These are phyloP conservation scores for Excoecaria agallocha DNA, from an alignment of 345 rosid species.

Conservation along the genomic window DNA sequence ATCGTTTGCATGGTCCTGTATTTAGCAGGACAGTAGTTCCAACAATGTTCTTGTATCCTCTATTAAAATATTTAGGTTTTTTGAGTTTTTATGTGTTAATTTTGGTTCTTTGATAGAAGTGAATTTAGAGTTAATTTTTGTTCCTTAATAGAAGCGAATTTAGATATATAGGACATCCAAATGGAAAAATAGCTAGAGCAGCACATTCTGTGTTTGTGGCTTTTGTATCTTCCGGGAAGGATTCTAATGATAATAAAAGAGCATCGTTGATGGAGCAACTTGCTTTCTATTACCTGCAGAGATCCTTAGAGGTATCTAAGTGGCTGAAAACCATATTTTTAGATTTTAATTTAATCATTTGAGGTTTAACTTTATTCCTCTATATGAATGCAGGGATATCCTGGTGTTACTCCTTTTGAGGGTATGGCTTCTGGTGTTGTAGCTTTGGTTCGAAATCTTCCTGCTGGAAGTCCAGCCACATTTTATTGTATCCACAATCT, in stretches of 20 bases:
- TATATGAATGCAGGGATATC: constrained; percentile 57
- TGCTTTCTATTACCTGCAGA: constrained; percentile 72
- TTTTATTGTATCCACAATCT: constrained; percentile 72
- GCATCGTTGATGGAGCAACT: constrained; percentile 67
- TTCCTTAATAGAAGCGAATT: constrained; percentile 45
- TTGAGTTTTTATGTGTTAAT: background rate
- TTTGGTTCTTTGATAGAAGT: constrained; percentile 44
- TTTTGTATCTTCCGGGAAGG: constrained; percentile 67
- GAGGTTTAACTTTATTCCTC: constrained; percentile 16
- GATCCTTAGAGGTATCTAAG: constrained; percentile 70
- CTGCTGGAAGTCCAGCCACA: constrained; percentile 90
- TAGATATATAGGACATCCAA: constrained; percentile 89
- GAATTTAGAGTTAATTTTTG: constrained; percentile 38
- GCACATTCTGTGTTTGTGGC: constrained; percentile 76
- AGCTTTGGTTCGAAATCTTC: constrained; percentile 77
- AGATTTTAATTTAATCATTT: background rate
- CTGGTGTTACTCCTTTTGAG: constrained; percentile 79
- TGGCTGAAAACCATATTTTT: constrained; percentile 1
- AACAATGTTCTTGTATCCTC: constrained; percentile 89
- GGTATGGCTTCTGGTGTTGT: constrained; percentile 97
- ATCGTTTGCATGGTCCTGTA: constrained; percentile 48
- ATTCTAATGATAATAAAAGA: constrained; percentile 52
- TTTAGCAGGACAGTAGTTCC: constrained; percentile 70
- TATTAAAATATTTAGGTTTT: constrained; percentile 6
- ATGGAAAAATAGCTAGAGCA: constrained; percentile 69